Evolutionary conservation across 345 rosid genomes (phyloP).

Genomic region (Salix udensis): DNA sequence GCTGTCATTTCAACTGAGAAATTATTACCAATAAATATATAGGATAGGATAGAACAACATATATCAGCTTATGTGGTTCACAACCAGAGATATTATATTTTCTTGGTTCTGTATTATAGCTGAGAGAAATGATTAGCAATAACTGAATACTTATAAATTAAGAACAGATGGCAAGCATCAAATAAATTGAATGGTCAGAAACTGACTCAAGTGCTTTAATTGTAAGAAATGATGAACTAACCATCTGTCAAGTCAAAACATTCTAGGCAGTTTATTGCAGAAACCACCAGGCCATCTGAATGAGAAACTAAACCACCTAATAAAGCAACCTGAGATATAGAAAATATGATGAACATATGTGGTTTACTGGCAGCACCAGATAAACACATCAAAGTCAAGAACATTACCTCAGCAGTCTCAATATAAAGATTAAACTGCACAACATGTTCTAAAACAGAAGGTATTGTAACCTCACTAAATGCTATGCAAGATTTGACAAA

Average conservation of each 20-base stretch:
- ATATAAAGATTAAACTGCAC: constrained; percentile 72
- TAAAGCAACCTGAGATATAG: constrained; percentile 60
- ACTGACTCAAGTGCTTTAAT: background rate
- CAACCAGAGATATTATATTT: too few relatives aligned
- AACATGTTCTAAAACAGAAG: constrained; percentile 49
- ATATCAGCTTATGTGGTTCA: too few relatives aligned
- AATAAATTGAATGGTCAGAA: background rate
- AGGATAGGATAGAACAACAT: too few relatives aligned
- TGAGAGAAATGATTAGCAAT: too few relatives aligned
- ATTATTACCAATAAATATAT: too few relatives aligned
- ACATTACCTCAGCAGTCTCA: constrained; percentile 80
- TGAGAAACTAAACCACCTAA: constrained; percentile 74
- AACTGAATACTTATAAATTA: too few relatives aligned
- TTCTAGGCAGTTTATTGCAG: constrained; percentile 59
- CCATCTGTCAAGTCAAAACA: constrained; percentile 46
- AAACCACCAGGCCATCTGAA: constrained; percentile 61
- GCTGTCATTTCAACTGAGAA: too few relatives aligned
- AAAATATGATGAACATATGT: constrained; percentile 21
- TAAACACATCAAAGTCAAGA: constrained; percentile 22
- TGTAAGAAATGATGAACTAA: constrained; percentile 31
- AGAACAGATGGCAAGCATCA: background rate
- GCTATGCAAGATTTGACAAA: constrained; percentile 82
- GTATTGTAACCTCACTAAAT: constrained; percentile 83
- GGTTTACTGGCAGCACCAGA: constrained; percentile 3
- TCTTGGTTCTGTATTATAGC: too few relatives aligned